Conservation (phyloP, 2,329 filamentous ascomycete species). For the Aureobasidium sp. region DNA sequence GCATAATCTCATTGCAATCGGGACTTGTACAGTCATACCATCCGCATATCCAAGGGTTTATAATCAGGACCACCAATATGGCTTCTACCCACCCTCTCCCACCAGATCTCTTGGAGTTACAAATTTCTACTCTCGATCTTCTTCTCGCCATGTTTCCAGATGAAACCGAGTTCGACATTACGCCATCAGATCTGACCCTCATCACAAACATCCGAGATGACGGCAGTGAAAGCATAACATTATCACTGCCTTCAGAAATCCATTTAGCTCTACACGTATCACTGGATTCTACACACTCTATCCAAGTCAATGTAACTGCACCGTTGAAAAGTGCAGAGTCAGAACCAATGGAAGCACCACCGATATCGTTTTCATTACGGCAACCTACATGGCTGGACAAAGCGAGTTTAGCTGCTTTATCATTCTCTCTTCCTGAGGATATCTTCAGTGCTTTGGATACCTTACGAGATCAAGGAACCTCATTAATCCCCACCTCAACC, state of each 20-base stretch:
- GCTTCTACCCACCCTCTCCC: neutral
- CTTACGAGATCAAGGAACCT: constrained; percentile 30
- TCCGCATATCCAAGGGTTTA: no score
- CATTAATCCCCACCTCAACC: constrained; percentile 16
- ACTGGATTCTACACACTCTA: neutral
- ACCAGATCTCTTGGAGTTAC: neutral
- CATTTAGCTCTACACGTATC: neutral
- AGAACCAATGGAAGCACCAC: constrained; percentile 30
- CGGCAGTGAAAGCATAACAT: neutral
- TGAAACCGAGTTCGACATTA: neutral
- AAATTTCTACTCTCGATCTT: constrained; percentile 3
- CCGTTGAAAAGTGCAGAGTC: constrained; percentile 22
- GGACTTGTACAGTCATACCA: no score
- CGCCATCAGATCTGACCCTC: neutral
- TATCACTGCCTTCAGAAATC: neutral
- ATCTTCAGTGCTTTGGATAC: constrained; percentile 39
- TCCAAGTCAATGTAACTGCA: constrained; percentile 30
- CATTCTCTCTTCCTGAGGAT: constrained; percentile 24
- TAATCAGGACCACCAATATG: neutral
- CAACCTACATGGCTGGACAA: constrained; percentile 47
- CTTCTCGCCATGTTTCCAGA: constrained; percentile 10
- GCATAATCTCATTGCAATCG: no score
- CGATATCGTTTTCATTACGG: constrained; percentile 34
- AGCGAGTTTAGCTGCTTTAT: constrained; percentile 29
- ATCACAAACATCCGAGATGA: neutral